phyloP scores from a whole-genome alignment of 768 basidiomycete genomes.

The Tylopilus cervinicoccineus region DNA sequence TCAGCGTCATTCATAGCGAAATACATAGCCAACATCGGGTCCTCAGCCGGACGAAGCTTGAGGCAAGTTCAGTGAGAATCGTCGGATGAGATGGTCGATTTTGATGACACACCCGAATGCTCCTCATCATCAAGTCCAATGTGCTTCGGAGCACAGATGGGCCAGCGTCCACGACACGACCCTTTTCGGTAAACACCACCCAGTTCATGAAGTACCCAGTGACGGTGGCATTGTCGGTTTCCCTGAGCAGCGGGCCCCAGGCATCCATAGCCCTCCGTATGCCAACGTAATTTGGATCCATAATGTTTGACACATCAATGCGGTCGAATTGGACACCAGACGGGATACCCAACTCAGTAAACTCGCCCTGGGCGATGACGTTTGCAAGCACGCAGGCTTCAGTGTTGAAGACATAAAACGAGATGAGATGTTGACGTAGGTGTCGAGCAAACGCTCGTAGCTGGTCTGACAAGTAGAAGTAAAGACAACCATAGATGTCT shows the following conservation, averaged over 20 bases:
- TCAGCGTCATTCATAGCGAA: slow-evolving; percentile 14
- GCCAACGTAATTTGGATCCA: slow-evolving; percentile 42
- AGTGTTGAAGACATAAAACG: slow-evolving; percentile 31
- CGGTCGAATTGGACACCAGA: slow-evolving; percentile 37
- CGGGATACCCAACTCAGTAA: slow-evolving; percentile 20
- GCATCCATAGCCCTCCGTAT: slow-evolving; percentile 27
- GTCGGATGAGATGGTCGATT: neutral
- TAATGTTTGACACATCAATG: slow-evolving; percentile 46
- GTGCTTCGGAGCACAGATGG: neutral
- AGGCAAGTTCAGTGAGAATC: neutral
- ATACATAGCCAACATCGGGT: neutral
- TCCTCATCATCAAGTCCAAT: slow-evolving; percentile 12
- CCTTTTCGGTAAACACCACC: slow-evolving; percentile 14
- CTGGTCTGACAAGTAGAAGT: slow-evolving; percentile 42
- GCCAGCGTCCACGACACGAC: slow-evolving; percentile 6
- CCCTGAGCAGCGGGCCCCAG: slow-evolving; percentile 39
- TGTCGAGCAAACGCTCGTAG: slow-evolving; percentile 35
- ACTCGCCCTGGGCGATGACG: slow-evolving; percentile 24
- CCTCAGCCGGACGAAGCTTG: slow-evolving; percentile 9
- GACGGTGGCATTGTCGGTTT: slow-evolving; percentile 30
- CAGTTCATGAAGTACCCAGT: slow-evolving; percentile 50
- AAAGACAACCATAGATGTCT: slow-evolving; percentile 49
- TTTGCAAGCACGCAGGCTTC: slow-evolving; percentile 42
- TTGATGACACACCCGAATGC: slow-evolving; percentile 14
- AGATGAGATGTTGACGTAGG: slow-evolving; percentile 31